A percentile compares a stretch with the other conserved stretches of the same genome.
These are phyloP conservation scores for Aspergillus quadrilineatus DNA, from an alignment of 2,329 filamentous ascomycete genomes.

Conservation along the genomic window DNA sequence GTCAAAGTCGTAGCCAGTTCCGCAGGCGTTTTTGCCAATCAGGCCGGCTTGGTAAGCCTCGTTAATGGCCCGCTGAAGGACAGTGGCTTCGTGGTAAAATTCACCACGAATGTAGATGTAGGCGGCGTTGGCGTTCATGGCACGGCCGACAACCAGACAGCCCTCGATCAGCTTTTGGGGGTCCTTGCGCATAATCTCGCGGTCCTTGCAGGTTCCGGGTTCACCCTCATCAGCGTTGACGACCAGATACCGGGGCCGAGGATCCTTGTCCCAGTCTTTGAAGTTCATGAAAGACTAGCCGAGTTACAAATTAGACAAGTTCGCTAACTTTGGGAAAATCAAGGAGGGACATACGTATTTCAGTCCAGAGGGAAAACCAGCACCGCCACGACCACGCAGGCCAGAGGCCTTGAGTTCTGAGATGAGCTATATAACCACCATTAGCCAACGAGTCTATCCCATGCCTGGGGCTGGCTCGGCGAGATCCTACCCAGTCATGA, in stretches of 20 bases:
- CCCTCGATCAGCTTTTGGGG: conserved; percentile 98
- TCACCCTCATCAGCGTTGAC: conserved; percentile 99
- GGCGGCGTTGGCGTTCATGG: conserved; percentile 97
- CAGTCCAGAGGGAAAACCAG: conserved; percentile 94
- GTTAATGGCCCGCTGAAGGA: conserved; percentile 93
- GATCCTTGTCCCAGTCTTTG: conserved; percentile 99
- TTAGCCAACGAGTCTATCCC: neutral
- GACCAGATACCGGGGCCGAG: conserved; percentile 90
- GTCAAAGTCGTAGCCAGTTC: conserved; percentile 95
- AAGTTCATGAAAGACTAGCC: conserved; percentile 97
- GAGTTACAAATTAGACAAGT: conserved; percentile 1
- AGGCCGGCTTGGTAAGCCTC: conserved; percentile 93
- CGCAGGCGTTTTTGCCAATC: conserved; percentile 98
- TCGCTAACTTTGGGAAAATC: neutral
- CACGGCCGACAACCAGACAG: conserved; percentile 89
- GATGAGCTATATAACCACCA: conserved; percentile 67
- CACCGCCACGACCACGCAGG: conserved; percentile 90
- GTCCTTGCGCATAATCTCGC: conserved; percentile 99
- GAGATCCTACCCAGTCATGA: conserved; percentile 73
- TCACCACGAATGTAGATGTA: conserved; percentile 99
- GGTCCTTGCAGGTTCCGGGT: conserved; percentile 98
- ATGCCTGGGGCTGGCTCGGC: neutral
- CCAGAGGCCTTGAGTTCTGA: conserved; percentile 96
- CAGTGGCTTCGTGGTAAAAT: conserved; percentile 92
- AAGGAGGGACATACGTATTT: conserved; percentile 78